phyloP scores from a whole-genome alignment of 306 rosid genomes.

The Comarum palustre region DNA sequence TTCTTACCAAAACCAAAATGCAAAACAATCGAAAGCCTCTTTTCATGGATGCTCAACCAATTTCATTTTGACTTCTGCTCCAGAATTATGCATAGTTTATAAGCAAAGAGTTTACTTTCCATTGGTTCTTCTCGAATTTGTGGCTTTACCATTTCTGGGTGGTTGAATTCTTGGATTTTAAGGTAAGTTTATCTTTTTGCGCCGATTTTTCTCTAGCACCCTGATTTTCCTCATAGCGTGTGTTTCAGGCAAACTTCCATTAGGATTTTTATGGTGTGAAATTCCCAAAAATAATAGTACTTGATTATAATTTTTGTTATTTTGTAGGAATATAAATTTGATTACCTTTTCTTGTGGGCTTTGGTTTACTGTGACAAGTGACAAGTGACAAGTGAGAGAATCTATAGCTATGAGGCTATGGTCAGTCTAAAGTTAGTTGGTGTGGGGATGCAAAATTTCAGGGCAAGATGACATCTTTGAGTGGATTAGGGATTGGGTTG shows the following conservation, averaged over 20 bases:
- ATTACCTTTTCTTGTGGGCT: neutral
- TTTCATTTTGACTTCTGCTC: constrained; percentile 26
- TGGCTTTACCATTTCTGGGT: constrained; percentile 24
- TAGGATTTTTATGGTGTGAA: constrained; percentile 19
- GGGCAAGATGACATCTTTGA: constrained; percentile 38
- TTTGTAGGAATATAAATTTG: constrained; percentile 5
- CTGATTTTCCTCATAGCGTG: constrained; percentile 26
- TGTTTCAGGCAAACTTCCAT: constrained; percentile 29
- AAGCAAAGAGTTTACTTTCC: constrained; percentile 15
- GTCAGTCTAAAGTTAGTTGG: neutral
- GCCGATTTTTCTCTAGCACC: constrained; percentile 14
- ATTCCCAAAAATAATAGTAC: constrained; percentile 24
- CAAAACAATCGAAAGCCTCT: neutral
- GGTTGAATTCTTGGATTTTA: constrained; percentile 20
- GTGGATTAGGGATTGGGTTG: constrained; percentile 56
- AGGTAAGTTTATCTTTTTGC: constrained; percentile 31
- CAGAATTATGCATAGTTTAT: constrained; percentile 6
- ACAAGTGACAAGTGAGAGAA: constrained; percentile 2
- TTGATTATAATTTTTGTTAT: constrained; percentile 9
- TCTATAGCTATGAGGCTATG: constrained; percentile 9
- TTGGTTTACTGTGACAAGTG: neutral
- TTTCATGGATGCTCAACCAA: constrained; percentile 4
- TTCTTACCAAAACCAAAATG: neutral
- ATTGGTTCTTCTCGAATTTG: constrained; percentile 20
- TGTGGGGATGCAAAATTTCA: constrained; percentile 47